Evolutionary conservation across 805 yeast species (phyloP).

Genomic region (Saccharomyces jurei): DNA sequence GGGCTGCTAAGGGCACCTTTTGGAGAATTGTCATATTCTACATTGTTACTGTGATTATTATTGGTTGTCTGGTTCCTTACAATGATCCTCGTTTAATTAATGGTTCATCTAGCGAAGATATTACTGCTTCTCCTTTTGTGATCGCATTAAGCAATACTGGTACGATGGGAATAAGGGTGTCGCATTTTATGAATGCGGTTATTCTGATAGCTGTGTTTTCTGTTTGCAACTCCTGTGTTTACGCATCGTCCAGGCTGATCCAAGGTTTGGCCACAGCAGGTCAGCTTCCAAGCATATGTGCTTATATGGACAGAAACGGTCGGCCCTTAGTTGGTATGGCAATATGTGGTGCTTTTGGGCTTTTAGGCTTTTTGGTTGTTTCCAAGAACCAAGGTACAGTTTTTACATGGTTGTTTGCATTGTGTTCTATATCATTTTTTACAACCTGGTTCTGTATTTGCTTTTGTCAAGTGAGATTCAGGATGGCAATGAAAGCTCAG

Average conservation of each 20-base stretch:
- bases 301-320: conserved; percentile 41
- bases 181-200: conserved; percentile 49
- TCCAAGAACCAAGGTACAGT: conserved; percentile 45
- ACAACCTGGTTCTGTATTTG: conserved; percentile 72
- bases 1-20: conserved; percentile 57
- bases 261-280: conserved; percentile 44
- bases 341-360: conserved; percentile 39
- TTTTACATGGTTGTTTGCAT: conserved; percentile 63
- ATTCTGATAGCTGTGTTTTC: conserved; percentile 49
- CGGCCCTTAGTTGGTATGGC: conserved; percentile 45
- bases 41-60: conserved; percentile 42
- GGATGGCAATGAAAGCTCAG: conserved; percentile 44
- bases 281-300: conserved; percentile 40
- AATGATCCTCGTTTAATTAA: conserved; percentile 40
- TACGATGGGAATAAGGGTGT: conserved; percentile 41
- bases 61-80: conserved; percentile 56
- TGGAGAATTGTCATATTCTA: conserved; percentile 58
- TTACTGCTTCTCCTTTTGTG: conserved; percentile 43
- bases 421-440: conserved; percentile 64
- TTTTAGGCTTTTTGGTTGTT: conserved; percentile 53
- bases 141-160: conserved; percentile 40
- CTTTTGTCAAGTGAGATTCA: conserved; percentile 57
- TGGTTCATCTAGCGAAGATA: conserved; percentile 43
- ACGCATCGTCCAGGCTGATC: conserved; percentile 49
- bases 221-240: conserved; percentile 52